Percentiles rank a stretch among this genome's conserved stretches.
Evolutionary conservation across 257 asterid genomes (phyloP).

Genomic region (Solanum tarapatanum): DNA sequence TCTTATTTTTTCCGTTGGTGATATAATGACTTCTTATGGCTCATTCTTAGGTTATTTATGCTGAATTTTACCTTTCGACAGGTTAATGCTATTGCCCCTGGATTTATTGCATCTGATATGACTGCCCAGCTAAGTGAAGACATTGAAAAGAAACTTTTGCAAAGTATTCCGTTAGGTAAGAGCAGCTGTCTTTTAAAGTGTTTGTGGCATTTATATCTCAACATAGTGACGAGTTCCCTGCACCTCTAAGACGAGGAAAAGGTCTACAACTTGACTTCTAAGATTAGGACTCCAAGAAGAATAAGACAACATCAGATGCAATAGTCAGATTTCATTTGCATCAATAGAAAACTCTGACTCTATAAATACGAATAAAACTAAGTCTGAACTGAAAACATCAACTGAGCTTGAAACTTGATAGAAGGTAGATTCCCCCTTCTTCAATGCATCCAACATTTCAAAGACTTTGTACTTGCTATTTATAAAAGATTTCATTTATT

Average conservation of each 20-base stretch:
- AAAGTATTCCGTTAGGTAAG: slow-evolving; percentile 81
- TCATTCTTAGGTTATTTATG: background rate
- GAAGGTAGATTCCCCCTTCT: background rate
- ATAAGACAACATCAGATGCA: background rate
- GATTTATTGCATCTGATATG: slow-evolving; percentile 93
- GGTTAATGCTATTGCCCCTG: slow-evolving; percentile 99
- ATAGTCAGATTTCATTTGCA: background rate
- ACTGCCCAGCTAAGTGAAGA: slow-evolving; percentile 74
- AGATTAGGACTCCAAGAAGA: background rate
- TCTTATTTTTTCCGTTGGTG: background rate
- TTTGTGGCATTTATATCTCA: background rate
- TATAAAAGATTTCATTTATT: background rate
- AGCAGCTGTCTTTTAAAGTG: background rate
- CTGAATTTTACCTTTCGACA: slow-evolving; percentile 10
- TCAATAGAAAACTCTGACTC: background rate
- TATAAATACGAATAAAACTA: background rate
- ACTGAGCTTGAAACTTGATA: background rate
- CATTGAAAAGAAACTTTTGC: slow-evolving; percentile 72
- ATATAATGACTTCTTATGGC: background rate
- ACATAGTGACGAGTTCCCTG: background rate
- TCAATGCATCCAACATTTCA: background rate
- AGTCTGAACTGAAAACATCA: background rate
- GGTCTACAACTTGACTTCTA: background rate
- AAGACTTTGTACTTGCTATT: background rate
- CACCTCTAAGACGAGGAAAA: background rate